A percentile compares a stretch with the other conserved stretches of the same genome.
Conservation (phyloP, 169 alveolate species). For the Cryptosporidium ubiquitum region DNA sequence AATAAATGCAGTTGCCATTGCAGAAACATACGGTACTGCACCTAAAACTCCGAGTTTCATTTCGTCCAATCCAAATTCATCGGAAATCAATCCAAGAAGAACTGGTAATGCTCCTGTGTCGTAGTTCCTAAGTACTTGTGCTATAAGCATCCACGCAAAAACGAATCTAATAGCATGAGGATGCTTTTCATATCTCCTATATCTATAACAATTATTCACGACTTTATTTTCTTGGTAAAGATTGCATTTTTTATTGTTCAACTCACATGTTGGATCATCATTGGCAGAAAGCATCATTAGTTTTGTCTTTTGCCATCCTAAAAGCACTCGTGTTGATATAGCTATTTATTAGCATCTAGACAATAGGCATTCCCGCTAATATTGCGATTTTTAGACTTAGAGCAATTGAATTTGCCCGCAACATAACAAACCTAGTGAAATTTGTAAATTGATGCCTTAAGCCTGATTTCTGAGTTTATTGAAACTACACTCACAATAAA, state of each 20-base stretch:
- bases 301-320: not conserved
- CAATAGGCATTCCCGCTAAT: conserved; percentile 8
- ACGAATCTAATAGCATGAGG: conserved; percentile 70
- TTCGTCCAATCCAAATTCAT: conserved; percentile 61
- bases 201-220: conserved; percentile 16
- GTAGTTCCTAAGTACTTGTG: conserved; percentile 65
- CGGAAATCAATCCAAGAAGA: conserved; percentile 66
- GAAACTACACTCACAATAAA: conserved; percentile 27
- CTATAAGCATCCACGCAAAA: conserved; percentile 58
- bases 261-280: conserved; percentile 10
- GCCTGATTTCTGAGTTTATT: conserved; percentile 30
- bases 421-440: not conserved
- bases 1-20: conserved; percentile 68
- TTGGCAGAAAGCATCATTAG: conserved; percentile 32
- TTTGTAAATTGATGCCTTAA: not conserved
- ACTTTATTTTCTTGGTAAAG: conserved; percentile 2
- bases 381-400: conserved; percentile 17
- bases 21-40: conserved; percentile 72
- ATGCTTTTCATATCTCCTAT: conserved; percentile 22
- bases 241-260: not conserved
- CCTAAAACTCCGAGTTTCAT: conserved; percentile 58
- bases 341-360: conserved; percentile 4
- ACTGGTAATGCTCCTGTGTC: conserved; percentile 71
- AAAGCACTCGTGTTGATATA: not conserved
- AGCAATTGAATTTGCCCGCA: not conserved